Evolutionary conservation across 2,329 filamentous ascomycete species (phyloP), one percentile per base, ranked within the genome.

Genomic region (Trichoderma gracile): DNA sequence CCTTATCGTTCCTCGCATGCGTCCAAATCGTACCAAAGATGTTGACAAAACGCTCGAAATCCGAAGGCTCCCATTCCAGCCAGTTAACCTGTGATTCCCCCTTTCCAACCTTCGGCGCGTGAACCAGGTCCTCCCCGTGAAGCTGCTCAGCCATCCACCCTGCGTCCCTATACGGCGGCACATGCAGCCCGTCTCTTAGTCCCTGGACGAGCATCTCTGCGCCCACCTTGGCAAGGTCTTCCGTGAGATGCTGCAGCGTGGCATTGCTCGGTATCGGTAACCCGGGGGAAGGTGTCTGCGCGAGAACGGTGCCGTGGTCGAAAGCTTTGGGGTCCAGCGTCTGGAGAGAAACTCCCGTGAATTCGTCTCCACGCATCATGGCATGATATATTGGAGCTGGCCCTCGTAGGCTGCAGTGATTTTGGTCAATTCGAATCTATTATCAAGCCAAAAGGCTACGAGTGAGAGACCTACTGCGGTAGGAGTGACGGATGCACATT

Each of bases 401-500:
- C 2, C 95, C 95, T 65, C 90, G 88, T 65, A 97, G 86, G 73
- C 89, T 92, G 64, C 4, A 15, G n/a, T 19, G n/a, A 53, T 42
- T 5, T n/a, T 3, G 47, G 47, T 42, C 30, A 23, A 27, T n/a
- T 21, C 30, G 23, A 10, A 10, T 9, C 54, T 1, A 57, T 42
- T 52, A 40, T 23, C 10, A 19, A 23, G 15, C 17, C 21, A 25
- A n/a, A 42, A 3, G 17, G 7, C 6, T 21, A 6, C 12, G 47
- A 49, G 14, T 17, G 8, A 3, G 2, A 42, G 2, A 7, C 73
- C 81, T 80, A 91, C 88, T 95, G 89, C 4, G 93, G 94, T 15
- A 99, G 84, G 30, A 97, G 78, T 0, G 94, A 98, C 1, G 95
- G 95, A 73, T 99, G 95, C 2, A 99, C 84, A 76, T 99, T 99